These are phyloP conservation scores for Leccinum insolens DNA, from an alignment of 1,284 basidiomycete genomes.

Conservation along the genomic window DNA sequence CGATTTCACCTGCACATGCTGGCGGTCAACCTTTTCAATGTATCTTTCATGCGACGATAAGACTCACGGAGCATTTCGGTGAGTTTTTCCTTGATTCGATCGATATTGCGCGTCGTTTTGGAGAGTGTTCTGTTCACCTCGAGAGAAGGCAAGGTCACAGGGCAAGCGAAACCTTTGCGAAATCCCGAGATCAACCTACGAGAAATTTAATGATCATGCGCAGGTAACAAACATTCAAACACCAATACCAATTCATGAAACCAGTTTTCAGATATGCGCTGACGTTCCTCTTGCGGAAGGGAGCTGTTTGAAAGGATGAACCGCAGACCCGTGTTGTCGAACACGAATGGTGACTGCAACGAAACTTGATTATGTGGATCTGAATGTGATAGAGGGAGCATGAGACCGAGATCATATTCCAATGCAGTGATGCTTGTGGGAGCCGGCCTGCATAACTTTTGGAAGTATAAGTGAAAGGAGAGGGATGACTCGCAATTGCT, in stretches of 20 bases:
- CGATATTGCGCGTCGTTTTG: no score
- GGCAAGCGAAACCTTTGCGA: not conserved
- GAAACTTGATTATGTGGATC: not conserved
- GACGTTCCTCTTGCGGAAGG: constrained; percentile 1
- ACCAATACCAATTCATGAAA: constrained; percentile 2
- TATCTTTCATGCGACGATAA: no score
- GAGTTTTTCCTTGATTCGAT: no score
- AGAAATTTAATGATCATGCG: not conserved
- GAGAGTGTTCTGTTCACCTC: no score
- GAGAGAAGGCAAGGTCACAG: not conserved
- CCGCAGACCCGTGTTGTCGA: not conserved
- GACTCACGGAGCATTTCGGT: no score
- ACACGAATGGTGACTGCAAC: not conserved
- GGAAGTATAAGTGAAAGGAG: not conserved
- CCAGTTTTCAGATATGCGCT: constrained; percentile 1
- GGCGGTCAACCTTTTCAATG: no score
- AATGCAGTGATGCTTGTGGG: not conserved
- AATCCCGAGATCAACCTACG: not conserved
- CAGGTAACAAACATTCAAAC: not conserved
- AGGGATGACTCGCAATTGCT: not conserved
- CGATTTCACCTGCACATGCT: no score
- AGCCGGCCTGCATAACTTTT: not conserved
- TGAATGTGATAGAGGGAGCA: no score
- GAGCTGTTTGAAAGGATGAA: not conserved
- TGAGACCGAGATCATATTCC: not conserved